Evolutionary conservation across 495 filamentous ascomycete genomes (phyloP).

Genomic region (Neurospora intermedia): DNA sequence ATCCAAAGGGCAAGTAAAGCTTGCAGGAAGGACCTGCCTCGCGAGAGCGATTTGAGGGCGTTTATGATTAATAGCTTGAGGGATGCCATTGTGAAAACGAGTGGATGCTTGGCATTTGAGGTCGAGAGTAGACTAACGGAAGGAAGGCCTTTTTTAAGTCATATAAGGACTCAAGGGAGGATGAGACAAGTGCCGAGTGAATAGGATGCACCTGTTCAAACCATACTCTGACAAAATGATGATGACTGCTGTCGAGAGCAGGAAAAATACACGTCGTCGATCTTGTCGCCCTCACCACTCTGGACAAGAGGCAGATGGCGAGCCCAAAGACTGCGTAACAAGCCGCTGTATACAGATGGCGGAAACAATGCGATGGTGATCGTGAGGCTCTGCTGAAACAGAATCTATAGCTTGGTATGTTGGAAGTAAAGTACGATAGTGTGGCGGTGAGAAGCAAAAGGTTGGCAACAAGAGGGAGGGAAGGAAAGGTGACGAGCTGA

Average conservation of each 20-base stretch:
- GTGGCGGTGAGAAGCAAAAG: not conserved
- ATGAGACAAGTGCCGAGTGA: not conserved
- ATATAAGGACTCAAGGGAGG: conserved; percentile 1
- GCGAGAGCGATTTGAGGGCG: conserved; percentile 38
- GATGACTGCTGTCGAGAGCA: not conserved
- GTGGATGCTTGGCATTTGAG: conserved; percentile 32
- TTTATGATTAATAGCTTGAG: conserved; percentile 32
- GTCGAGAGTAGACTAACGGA: conserved; percentile 2
- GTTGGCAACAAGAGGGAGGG: not conserved
- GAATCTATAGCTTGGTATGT: not conserved
- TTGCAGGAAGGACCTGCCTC: conserved; percentile 41
- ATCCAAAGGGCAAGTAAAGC: conserved; percentile 40
- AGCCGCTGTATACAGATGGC: not conserved
- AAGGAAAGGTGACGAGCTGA: not conserved
- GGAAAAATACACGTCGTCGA: not conserved
- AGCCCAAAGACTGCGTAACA: not conserved
- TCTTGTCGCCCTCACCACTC: not conserved
- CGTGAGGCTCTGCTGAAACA: not conserved
- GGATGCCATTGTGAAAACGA: conserved; percentile 37
- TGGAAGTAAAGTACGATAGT: not conserved
- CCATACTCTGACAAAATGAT: not conserved
- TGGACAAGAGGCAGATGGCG: not conserved
- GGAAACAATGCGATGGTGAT: not conserved
- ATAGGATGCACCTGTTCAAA: not conserved
- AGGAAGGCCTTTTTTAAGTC: conserved; percentile 15